Evolutionary conservation across 2,329 filamentous ascomycete species (phyloP).

Genomic region (Xylariaceae sp.): DNA sequence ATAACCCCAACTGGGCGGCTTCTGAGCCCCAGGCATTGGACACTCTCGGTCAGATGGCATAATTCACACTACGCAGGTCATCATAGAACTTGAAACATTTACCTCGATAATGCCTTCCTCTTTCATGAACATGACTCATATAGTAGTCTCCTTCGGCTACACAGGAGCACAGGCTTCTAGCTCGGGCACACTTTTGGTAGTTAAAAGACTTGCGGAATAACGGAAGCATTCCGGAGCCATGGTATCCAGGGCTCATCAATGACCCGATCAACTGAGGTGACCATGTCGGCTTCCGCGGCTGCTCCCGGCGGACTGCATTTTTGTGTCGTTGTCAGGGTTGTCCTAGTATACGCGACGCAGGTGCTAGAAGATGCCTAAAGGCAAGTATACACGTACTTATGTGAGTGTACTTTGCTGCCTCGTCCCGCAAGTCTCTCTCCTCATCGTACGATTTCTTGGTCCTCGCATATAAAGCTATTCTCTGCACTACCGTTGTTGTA

Average conservation of each 20-base stretch:
- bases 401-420: not conserved
- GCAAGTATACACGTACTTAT: not conserved
- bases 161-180: not conserved
- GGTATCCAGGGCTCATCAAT: slow-evolving; percentile 9
- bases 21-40: not conserved
- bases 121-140: not conserved
- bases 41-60: slow-evolving; percentile 2
- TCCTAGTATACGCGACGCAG: not conserved
- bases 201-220: slow-evolving; percentile 6
- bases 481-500: slow-evolving; percentile 19
- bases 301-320: slow-evolving; percentile 19
- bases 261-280: slow-evolving; percentile 5
- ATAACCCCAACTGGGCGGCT: too few species aligned
- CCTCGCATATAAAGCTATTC: slow-evolving; percentile 17
- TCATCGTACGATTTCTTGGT: slow-evolving; percentile 31
- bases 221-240: not conserved
- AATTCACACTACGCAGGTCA: not conserved
- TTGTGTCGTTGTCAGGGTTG: slow-evolving; percentile 3
- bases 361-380: not conserved
- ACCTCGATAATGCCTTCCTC: not conserved
- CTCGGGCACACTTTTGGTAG: not conserved
- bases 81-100: not conserved
- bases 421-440: slow-evolving; percentile 14
- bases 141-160: slow-evolving; percentile 1
- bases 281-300: slow-evolving; percentile 19